A percentile compares a stretch with the other conserved stretches of the same genome.
These are phyloP conservation scores for Fusarium sp. DNA, from an alignment of 2,329 filamentous ascomycete species.

Conservation along the genomic window DNA sequence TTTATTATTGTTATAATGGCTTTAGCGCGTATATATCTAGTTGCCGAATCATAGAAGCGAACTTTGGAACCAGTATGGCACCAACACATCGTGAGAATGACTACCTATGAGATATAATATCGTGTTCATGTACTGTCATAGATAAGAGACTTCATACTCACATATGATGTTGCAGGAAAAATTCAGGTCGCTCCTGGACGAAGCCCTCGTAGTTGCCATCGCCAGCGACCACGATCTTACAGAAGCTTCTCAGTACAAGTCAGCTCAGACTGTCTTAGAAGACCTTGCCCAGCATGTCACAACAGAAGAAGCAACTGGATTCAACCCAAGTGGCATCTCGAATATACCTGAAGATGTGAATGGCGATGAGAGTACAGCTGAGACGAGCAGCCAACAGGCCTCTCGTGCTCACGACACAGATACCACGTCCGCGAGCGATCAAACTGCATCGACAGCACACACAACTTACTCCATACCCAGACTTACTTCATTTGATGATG, in stretches of 20 bases:
- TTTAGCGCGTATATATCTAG: not conserved
- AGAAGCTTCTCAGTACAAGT: slow-evolving; percentile 60
- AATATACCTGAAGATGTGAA: slow-evolving; percentile 48
- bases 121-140: not conserved
- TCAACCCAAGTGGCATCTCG: slow-evolving; percentile 80
- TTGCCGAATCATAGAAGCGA: not conserved
- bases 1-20: not conserved
- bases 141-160: slow-evolving; percentile 18
- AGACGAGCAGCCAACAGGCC: slow-evolving; percentile 45
- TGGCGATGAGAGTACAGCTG: slow-evolving; percentile 38
- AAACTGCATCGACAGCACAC: slow-evolving; percentile 38
- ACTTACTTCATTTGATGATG: slow-evolving; percentile 50
- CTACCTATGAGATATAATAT: not conserved
- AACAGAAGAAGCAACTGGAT: slow-evolving; percentile 76
- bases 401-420: slow-evolving; percentile 46
- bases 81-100: not conserved
- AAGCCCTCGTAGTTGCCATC: slow-evolving; percentile 80
- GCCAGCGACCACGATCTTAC: slow-evolving; percentile 76
- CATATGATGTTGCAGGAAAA: slow-evolving; percentile 62
- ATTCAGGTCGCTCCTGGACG: slow-evolving; percentile 80
- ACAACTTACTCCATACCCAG: slow-evolving; percentile 38
- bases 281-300: slow-evolving; percentile 71
- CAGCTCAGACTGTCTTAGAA: slow-evolving; percentile 70
- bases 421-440: slow-evolving; percentile 42
- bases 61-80: not conserved